phyloP scores from a whole-genome alignment of 2,329 filamentous ascomycete species.

The Colletotrichum sp. region DNA sequence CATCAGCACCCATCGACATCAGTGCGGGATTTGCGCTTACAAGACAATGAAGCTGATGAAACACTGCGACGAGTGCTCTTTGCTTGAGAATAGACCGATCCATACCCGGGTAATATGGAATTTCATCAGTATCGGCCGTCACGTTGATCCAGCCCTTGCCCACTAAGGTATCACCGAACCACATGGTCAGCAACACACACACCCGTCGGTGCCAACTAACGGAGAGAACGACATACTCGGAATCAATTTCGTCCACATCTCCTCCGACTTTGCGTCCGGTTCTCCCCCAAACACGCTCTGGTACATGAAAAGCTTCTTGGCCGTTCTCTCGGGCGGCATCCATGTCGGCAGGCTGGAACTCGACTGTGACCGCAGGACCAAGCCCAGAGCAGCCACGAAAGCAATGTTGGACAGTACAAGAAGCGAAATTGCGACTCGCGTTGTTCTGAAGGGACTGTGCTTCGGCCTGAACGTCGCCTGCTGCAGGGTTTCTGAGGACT shows the following conservation, averaged over 20 bases:
- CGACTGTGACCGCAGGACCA: not conserved
- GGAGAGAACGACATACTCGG: not conserved
- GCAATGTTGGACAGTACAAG: not conserved
- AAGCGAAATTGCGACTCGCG: not conserved
- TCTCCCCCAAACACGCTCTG: not conserved
- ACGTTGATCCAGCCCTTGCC: not conserved
- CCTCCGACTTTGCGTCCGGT: not conserved
- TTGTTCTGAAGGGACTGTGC: not conserved
- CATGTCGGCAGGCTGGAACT: not conserved
- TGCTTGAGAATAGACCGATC: not conserved
- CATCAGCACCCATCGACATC: not conserved
- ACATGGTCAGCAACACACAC: not conserved
- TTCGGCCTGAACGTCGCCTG: not conserved
- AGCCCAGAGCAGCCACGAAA: not conserved
- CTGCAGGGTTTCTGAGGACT: not conserved
- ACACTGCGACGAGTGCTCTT: not conserved
- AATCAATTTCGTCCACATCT: not conserved
- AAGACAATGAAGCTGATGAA: not conserved
- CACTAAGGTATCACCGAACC: not conserved
- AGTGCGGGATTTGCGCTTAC: not conserved
- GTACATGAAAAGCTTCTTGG: not conserved
- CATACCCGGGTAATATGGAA: not conserved
- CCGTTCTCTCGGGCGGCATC: not conserved
- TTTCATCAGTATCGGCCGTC: not conserved
- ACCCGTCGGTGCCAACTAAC: not conserved